Percentiles rank a stretch among this genome's conserved stretches.
phyloP scores from a whole-genome alignment of 352 stramenopile genomes.

The Phytopythium ostracodes region DNA sequence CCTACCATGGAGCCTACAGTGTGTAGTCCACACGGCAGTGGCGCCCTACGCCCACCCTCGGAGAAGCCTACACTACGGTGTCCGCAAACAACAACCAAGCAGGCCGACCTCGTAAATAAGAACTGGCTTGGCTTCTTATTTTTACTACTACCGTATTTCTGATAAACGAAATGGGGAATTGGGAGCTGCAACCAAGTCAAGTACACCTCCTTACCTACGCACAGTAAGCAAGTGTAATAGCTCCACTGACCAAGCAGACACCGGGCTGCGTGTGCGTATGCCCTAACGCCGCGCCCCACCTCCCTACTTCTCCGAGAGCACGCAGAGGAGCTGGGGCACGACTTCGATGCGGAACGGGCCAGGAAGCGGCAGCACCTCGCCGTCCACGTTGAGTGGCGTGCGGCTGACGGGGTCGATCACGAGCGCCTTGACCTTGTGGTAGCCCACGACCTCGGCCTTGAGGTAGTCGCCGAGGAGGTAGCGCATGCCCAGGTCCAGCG shows the following conservation, averaged over 20 bases:
- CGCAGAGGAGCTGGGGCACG: slow-evolving; percentile 60
- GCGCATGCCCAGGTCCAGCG: slow-evolving; percentile 41
- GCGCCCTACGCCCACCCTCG: too few species aligned
- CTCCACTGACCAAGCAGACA: too few species aligned
- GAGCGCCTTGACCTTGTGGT: slow-evolving; percentile 77
- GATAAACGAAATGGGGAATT: neutral
- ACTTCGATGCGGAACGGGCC: slow-evolving; percentile 73
- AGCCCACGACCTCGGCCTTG: slow-evolving; percentile 52
- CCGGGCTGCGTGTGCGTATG: too few species aligned
- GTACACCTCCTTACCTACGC: too few species aligned
- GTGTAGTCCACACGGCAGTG: too few species aligned
- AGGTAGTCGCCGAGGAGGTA: slow-evolving; percentile 58
- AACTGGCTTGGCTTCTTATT: slow-evolving; percentile 1
- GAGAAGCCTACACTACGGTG: too few species aligned
- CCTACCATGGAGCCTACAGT: too few species aligned
- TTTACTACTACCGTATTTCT: neutral
- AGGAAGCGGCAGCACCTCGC: slow-evolving; percentile 57
- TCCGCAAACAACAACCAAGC: neutral
- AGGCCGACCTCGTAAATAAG: neutral
- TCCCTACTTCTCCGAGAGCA: slow-evolving; percentile 73
- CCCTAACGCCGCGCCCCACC: too few species aligned
- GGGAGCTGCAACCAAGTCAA: neutral
- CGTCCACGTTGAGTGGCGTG: slow-evolving; percentile 74
- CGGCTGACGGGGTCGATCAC: slow-evolving; percentile 59
- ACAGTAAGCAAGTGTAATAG: too few species aligned